Evolutionary conservation across 192 early-diverging fungal species (phyloP), one percentile per base, ranked within the genome.

Genomic region (Rhizoclosmatium globosum): DNA sequence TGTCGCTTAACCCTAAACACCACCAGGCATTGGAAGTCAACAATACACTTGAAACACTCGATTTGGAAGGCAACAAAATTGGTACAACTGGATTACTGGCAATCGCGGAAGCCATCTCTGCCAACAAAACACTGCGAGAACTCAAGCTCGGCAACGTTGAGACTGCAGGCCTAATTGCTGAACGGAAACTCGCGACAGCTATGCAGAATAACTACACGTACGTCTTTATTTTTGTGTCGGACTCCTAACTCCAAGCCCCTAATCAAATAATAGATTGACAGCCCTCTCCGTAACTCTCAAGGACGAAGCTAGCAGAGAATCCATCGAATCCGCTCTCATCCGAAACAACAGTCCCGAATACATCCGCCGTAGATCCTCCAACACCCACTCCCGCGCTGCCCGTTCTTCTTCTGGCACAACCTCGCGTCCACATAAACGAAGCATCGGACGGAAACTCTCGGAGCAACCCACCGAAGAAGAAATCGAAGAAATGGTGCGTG

Each of bases 1-100:
- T n/a, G n/a, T n/a, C n/a, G n/a, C n/a, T n/a, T n/a, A n/a, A n/a
- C n/a, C 53, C 19, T 38, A 64, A 64, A n/a, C n/a, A 7, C n/a
- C 43, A 56, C 11, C 56, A 74, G 74, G 74, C 74, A 41, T 64
- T 76, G 19, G 56, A 76, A 53, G 47, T 2, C n/a, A 76, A 76
- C 39, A 2, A 6, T 2, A 66, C 74, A 4, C 47, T 76, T 9
- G 74, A 76, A 58, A 66, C 7, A 41, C 39, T 76, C 7, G 43
- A 76, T 45, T 47, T 76, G 7, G 47, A 56, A 9, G 46, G 46
- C 0, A 66, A 38, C 21, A 41, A 64, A 3, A 6, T 76, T 1
- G 38, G 7, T 46, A n/a, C 4, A 9, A 23, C 11, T 6, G 74
- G 42, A 1, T n/a, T 58, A 0, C 3, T 19, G 7, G 74, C 74